Base-by-base conservation (phyloP, 2,329 filamentous ascomycete genomes). In the Teratosphaeria viscida region DNA sequence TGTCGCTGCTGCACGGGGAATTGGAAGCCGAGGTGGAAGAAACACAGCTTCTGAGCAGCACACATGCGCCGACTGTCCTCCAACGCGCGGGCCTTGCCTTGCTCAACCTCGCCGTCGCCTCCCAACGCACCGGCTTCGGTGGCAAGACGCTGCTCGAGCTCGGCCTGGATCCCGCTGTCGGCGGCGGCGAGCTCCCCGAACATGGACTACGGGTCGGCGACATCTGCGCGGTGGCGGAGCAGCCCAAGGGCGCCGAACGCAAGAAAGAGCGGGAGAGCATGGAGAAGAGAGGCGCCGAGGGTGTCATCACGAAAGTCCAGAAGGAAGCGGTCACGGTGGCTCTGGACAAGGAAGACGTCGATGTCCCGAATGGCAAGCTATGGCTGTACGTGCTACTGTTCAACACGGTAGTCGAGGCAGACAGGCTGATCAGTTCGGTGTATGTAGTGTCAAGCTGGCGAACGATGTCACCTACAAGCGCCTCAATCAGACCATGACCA, bases 91-190 rank as follows among this genome's bases (percentile, higher is more conserved):
- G 90, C n/a, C 80, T 90, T 49, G 90, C 90, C 35, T 79, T 94
- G 67, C 84, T 85, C 16, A 92, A 92, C 73, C 83, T 97, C 8
- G 77, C 83, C 35, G 77, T 95, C 37, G 78, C 82, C 11, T 86
- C 88, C 19, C 88, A 89, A 70, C 86, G 92, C 34, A 99, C 94
- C 0, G 94, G 94, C 0, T 79, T 96, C 43, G 94, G 92, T 16
- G 94, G 94, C n/a, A 89, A 90, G 64, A 90, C 89, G 0, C 87
- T 99, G 1, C 77, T 96, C 3, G 92, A 96, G 72, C 84, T 99
- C 5, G 78, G 77, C 16, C 78, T 84, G 0, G 92, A 96, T 68
- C 76, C 83, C n/a, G 88, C 90, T 0, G 82, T 87, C 1, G 72
- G 70, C 23, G 72, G 70, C 52, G 66, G 67, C 47, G 70, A 75